Base-by-base conservation (phyloP, 2,329 filamentous ascomycete genomes). In the Cladosporium sp. region DNA sequence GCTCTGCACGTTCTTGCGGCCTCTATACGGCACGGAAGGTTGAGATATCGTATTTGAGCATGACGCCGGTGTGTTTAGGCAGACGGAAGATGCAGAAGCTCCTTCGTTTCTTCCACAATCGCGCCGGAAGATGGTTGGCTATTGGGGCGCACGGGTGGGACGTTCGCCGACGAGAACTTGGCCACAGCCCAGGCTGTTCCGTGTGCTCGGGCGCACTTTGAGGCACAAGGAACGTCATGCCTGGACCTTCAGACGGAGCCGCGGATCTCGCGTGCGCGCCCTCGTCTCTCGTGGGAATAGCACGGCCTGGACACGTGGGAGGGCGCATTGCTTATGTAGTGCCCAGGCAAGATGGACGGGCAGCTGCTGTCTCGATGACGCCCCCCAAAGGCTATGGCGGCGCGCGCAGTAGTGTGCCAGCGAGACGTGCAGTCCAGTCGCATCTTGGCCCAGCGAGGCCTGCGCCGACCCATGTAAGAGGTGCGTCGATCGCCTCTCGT, bases 101-200 rank as follows among this genome's bases (percentile, higher is more conserved):
- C 25, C 22, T 22, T 28, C 4, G 22, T 32, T 28, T n/a, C n/a
- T 39, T n/a, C 45, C 45, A 25, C 45, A 28, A 25, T n/a, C n/a
- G n/a, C n/a, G n/a, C n/a, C n/a, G 28, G 35, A 25, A n/a, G 42
- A 45, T 22, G 28, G 8, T 10, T 10, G 36, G 28, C 12, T 35
- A 25, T 28, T 48, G n/a, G n/a, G n/a, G n/a, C n/a, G 45, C 45
- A 48, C 45, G 45, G 45, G 13, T 48, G 45, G 45, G 28, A 45
- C 24, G 28, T 8, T 28, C 24, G 42, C 42, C 42, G 28, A 32
- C 28, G 28, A 48, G 45, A 48, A 48, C 24, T 48, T 48, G 45
- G 45, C 45, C 45, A 48, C 44, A n/a, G 44, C 28, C 28, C 28
- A 32, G 28, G 28, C 15, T n/a, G 36, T 39, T 39, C 36, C 36